Evolutionary conservation across 164 flowering plant species (phyloP).

Genomic region (Litsea cubeba): DNA sequence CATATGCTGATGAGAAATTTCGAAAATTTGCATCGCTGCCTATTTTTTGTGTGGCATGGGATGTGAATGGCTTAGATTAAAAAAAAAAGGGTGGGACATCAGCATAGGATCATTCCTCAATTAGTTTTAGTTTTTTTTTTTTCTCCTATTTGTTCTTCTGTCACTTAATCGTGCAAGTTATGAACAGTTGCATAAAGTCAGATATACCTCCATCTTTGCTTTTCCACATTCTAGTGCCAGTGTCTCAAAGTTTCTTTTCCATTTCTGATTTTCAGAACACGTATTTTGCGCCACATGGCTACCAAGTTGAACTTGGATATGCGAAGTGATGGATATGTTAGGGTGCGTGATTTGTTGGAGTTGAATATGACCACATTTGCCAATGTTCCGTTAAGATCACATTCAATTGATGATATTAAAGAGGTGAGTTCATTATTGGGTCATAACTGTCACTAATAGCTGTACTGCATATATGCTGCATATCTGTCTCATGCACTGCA

Average conservation of each 20-base stretch:
- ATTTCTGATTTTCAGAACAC: constrained; percentile 43
- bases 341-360: constrained; percentile 64
- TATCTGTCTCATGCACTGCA: not conserved
- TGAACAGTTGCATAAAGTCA: too few relatives aligned
- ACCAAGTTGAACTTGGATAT: constrained; percentile 66
- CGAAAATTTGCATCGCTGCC: too few relatives aligned
- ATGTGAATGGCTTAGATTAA: too few relatives aligned
- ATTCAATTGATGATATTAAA: constrained; percentile 65
- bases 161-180: too few relatives aligned
- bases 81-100: not conserved
- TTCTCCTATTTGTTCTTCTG: too few relatives aligned
- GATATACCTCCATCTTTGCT: too few relatives aligned
- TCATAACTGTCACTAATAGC: not conserved
- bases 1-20: too few relatives aligned
- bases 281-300: constrained; percentile 87
- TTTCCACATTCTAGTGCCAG: not conserved
- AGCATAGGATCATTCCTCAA: not conserved
- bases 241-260: not conserved
- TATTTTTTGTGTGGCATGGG: too few relatives aligned
- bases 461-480: not conserved
- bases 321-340: constrained; percentile 80
- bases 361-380: constrained; percentile 74
- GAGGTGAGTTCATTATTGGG: constrained; percentile 45
- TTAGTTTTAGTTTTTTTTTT: not conserved
- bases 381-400: constrained; percentile 54